Percentiles rank a stretch among this genome's conserved stretches.
These are phyloP conservation scores for Entamoeba invadens DNA, from an alignment of 208 protist genomes.

Conservation along the genomic window DNA sequence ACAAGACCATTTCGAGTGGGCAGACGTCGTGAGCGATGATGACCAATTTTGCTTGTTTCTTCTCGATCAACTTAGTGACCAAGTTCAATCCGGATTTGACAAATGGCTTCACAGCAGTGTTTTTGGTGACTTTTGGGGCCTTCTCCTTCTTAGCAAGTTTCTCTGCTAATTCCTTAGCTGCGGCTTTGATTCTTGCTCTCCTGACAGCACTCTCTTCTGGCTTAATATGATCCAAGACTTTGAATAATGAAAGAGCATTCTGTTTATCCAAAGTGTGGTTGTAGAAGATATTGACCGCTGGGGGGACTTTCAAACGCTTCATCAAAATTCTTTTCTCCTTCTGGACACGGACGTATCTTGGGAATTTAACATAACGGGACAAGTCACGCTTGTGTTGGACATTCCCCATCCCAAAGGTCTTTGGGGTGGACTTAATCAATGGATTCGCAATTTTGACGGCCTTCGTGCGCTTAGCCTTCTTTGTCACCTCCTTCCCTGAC, in stretches of 20 bases:
- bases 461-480: neutral
- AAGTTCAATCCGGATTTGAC: conserved; percentile 92
- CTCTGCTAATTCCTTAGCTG: conserved; percentile 40
- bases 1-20: conserved; percentile 95
- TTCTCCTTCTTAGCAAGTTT: neutral
- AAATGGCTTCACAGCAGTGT: conserved; percentile 63
- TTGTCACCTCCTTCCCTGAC: too few relatives aligned
- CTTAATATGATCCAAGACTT: conserved; percentile 64
- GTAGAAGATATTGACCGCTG: conserved; percentile 71
- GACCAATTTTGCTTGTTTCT: conserved; percentile 91
- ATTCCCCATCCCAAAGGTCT: neutral
- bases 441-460: neutral
- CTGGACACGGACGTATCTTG: conserved; percentile 90
- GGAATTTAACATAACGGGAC: conserved; percentile 86
- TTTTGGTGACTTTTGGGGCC: conserved; percentile 51
- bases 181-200: conserved; percentile 66
- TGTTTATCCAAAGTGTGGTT: conserved; percentile 6
- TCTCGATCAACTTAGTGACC: conserved; percentile 84
- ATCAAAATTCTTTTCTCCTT: conserved; percentile 82
- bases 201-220: conserved; percentile 64
- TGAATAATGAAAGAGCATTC: conserved; percentile 50
- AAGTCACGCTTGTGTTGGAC: conserved; percentile 54
- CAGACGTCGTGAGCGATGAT: conserved; percentile 98
- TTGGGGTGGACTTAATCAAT: neutral
- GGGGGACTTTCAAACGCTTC: conserved; percentile 84